Evolutionary conservation across 192 early-diverging fungal species (phyloP).

Genomic region (Backusella macrospora): DNA sequence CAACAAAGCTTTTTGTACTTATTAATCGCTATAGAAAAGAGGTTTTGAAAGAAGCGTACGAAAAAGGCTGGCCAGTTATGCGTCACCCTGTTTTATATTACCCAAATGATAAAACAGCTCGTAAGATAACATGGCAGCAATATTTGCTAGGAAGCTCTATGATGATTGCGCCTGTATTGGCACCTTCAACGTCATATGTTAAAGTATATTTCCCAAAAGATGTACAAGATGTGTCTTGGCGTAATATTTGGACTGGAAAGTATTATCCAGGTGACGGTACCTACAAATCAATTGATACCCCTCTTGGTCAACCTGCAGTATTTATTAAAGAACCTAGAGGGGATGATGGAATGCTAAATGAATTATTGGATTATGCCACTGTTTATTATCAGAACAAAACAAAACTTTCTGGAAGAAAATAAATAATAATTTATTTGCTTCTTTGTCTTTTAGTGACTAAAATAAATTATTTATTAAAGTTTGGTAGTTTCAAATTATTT

Average conservation of each 20-base stretch:
- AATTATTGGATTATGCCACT: constrained; percentile 30
- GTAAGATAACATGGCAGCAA: constrained; percentile 43
- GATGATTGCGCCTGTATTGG: constrained; percentile 40
- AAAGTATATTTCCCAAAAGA: constrained; percentile 47
- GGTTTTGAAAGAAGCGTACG: constrained; percentile 37
- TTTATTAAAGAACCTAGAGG: constrained; percentile 45
- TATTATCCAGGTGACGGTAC: constrained; percentile 36
- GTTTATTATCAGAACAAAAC: constrained; percentile 18
- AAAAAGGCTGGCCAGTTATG: constrained; percentile 43
- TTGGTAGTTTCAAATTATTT: background rate
- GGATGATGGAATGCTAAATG: constrained; percentile 31
- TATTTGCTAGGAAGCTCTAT: constrained; percentile 41
- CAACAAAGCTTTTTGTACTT: constrained; percentile 32
- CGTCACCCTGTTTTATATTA: constrained; percentile 44
- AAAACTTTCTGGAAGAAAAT: background rate
- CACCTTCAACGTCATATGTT: constrained; percentile 30
- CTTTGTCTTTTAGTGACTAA: background rate
- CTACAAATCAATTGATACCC: constrained; percentile 35
- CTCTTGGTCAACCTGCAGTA: constrained; percentile 41
- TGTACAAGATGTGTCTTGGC: constrained; percentile 27
- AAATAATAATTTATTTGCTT: background rate
- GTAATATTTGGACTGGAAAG: constrained; percentile 43
- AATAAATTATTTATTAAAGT: constrained; percentile 1
- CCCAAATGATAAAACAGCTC: constrained; percentile 34
- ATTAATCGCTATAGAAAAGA: constrained; percentile 34